These are phyloP conservation scores for Nakataea oryzae DNA, from an alignment of 2,329 filamentous ascomycete genomes.

Conservation along the genomic window DNA sequence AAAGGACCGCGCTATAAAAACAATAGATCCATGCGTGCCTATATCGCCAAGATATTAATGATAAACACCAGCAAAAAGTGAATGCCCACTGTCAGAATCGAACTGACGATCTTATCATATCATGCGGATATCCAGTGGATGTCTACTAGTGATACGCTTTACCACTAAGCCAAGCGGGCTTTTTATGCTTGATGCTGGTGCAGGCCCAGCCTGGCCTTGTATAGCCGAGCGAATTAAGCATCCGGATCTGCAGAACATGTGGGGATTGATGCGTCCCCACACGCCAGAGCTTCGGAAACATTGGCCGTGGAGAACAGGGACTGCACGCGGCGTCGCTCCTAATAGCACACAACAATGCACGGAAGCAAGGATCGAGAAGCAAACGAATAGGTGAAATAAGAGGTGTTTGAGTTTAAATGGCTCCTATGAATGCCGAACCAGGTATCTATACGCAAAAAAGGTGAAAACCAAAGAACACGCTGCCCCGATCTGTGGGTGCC, in stretches of 20 bases:
- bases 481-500: background rate
- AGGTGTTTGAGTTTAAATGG: background rate
- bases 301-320: background rate
- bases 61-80: background rate
- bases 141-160: constrained; percentile 3
- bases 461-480: background rate
- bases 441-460: no score
- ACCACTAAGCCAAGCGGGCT: constrained; percentile 4
- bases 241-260: background rate
- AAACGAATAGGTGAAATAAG: background rate
- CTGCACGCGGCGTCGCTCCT: background rate
- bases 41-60: no score
- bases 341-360: no score
- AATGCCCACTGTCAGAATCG: constrained; percentile 1
- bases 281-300: background rate
- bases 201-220: background rate
- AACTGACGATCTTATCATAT: constrained; percentile 4
- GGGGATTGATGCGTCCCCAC: background rate
- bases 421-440: background rate
- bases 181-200: background rate
- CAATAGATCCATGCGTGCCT: no score
- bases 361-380: no score
- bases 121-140: background rate
- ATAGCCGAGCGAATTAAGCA: background rate
- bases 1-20: no score